Conservation (phyloP, 1,284 basidiomycete species). For the Rhodotorula sp. region DNA sequence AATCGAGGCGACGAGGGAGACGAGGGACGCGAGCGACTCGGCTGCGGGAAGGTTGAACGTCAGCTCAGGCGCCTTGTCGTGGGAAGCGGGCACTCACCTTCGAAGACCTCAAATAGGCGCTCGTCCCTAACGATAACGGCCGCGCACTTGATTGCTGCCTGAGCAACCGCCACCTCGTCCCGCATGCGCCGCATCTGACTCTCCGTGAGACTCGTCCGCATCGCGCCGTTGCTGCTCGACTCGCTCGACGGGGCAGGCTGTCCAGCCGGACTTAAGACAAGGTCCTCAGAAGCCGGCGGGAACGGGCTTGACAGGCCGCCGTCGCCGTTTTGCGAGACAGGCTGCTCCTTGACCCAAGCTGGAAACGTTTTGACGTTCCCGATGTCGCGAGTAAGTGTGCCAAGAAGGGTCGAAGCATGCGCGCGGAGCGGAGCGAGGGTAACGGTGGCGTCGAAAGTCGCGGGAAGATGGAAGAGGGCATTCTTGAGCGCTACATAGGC, state of each 20-base stretch:
- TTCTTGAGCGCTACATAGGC: constrained; percentile 27
- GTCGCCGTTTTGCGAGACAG: background rate
- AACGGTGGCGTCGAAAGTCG: background rate
- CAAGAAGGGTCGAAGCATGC: constrained; percentile 1
- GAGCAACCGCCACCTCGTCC: constrained; percentile 34
- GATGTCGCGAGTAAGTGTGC: constrained; percentile 27
- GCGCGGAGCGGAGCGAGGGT: constrained; percentile 22
- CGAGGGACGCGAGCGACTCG: constrained; percentile 7
- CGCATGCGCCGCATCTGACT: constrained; percentile 33
- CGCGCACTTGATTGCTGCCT: constrained; percentile 27
- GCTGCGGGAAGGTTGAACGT: background rate
- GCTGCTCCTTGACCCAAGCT: constrained; percentile 5
- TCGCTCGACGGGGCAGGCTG: background rate
- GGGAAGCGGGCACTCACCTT: constrained; percentile 6
- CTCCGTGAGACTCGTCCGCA: constrained; percentile 22
- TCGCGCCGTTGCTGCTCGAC: background rate
- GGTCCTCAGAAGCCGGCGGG: background rate
- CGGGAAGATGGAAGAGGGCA: constrained; percentile 23
- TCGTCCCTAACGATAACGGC: constrained; percentile 7
- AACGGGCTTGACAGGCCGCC: background rate
- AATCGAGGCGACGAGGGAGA: constrained; percentile 8
- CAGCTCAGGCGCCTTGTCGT: background rate
- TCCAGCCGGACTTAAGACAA: background rate
- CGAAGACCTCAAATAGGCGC: constrained; percentile 6
- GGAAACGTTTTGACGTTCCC: constrained; percentile 32